A percentile compares a stretch with the other conserved stretches of the same genome.
Evolutionary conservation across 2,329 filamentous ascomycete genomes (phyloP).

Genomic region (Zalaria sp.): DNA sequence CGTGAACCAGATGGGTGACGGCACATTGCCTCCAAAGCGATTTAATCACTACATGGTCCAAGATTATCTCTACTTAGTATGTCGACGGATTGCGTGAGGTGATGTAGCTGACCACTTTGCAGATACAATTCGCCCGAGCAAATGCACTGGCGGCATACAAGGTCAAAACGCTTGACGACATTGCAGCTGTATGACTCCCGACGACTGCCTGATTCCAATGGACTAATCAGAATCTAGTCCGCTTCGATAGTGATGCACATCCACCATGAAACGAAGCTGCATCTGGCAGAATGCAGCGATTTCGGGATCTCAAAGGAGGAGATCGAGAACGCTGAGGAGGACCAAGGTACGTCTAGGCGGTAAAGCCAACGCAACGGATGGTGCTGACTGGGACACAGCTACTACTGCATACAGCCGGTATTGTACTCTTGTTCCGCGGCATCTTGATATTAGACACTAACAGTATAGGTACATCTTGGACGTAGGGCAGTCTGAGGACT

Average conservation of each 20-base stretch:
- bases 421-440: too few relatives aligned
- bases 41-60: constrained; percentile 88
- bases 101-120: neutral
- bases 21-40: constrained; percentile 56
- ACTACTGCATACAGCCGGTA: constrained; percentile 59
- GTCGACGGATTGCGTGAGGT: constrained; percentile 9
- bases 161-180: constrained; percentile 56
- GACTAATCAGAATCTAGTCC: constrained; percentile 27
- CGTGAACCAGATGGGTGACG: constrained; percentile 60
- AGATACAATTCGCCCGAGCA: constrained; percentile 78
- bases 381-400: constrained; percentile 25
- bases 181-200: constrained; percentile 44
- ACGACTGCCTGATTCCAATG: neutral
- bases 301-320: constrained; percentile 65
- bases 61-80: constrained; percentile 77
- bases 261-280: constrained; percentile 64
- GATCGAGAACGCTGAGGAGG: constrained; percentile 61
- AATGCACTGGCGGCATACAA: constrained; percentile 82
- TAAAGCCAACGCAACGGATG: neutral
- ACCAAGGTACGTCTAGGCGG: constrained; percentile 41
- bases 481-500: constrained; percentile 75
- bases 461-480: constrained; percentile 63
- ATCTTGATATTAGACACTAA: too few relatives aligned
- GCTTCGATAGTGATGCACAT: constrained; percentile 64
- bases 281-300: constrained; percentile 66